Conservation (phyloP, 1,284 basidiomycete genomes). For the Lignosus rhinocerotis region DNA sequence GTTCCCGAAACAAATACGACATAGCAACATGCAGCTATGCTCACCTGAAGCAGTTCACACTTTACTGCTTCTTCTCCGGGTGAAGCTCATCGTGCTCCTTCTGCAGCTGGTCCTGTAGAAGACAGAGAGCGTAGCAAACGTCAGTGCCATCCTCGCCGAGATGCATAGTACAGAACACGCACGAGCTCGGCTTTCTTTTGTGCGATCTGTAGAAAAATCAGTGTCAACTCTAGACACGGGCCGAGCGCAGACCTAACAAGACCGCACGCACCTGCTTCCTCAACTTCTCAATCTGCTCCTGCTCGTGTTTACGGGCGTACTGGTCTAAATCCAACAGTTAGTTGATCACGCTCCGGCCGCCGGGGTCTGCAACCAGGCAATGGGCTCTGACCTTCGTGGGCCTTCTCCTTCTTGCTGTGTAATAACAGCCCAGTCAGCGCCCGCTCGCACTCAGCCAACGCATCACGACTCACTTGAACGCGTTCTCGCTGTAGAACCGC, state of each 20-base stretch:
- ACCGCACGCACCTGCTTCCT: slow-evolving; percentile 47
- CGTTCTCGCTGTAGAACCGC: slow-evolving; percentile 35
- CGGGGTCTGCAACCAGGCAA: not conserved
- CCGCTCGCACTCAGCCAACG: slow-evolving; percentile 4
- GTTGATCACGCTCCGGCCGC: slow-evolving; percentile 2
- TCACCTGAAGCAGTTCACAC: slow-evolving; percentile 12
- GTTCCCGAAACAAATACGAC: too few relatives aligned
- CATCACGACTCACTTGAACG: slow-evolving; percentile 50
- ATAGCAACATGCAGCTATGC: not conserved
- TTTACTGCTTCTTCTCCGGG: slow-evolving; percentile 18
- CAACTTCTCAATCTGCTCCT: slow-evolving; percentile 56
- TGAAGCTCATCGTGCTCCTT: slow-evolving; percentile 23
- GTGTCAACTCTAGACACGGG: not conserved
- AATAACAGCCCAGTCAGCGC: slow-evolving; percentile 9
- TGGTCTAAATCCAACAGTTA: slow-evolving; percentile 44
- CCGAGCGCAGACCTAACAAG: not conserved
- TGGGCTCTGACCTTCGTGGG: slow-evolving; percentile 61
- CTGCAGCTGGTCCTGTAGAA: slow-evolving; percentile 20
- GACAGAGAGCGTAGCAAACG: not conserved
- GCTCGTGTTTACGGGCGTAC: slow-evolving; percentile 58
- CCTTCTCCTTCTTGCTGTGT: slow-evolving; percentile 70
- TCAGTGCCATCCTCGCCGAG: not conserved
- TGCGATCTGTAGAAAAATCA: slow-evolving; percentile 45
- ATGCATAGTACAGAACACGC: slow-evolving; percentile 19
- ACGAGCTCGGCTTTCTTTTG: slow-evolving; percentile 61